These are phyloP conservation scores for Drechmeria coniospora DNA, from an alignment of 2,329 filamentous ascomycete genomes.

Conservation along the genomic window DNA sequence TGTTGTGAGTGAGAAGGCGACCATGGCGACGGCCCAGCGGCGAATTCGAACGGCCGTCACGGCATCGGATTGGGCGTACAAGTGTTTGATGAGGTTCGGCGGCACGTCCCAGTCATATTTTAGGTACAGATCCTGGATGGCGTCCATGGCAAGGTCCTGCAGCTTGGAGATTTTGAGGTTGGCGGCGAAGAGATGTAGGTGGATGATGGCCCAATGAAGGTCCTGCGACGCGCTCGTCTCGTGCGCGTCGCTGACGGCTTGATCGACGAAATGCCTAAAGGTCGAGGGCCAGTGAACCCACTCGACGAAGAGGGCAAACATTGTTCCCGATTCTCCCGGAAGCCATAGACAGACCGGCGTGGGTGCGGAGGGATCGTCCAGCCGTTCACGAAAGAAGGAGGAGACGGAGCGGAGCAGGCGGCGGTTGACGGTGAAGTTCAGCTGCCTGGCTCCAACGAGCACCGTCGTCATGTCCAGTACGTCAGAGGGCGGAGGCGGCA, in stretches of 20 bases:
- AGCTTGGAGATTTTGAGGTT: slow-evolving; percentile 31
- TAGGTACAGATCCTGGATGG: slow-evolving; percentile 43
- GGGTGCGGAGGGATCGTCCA: slow-evolving; percentile 18
- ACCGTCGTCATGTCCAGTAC: slow-evolving; percentile 17
- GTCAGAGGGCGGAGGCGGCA: slow-evolving; percentile 9
- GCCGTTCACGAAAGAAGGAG: slow-evolving; percentile 30
- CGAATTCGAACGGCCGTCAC: slow-evolving; percentile 34
- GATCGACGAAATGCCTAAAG: slow-evolving; percentile 28
- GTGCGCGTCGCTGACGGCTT: slow-evolving; percentile 18
- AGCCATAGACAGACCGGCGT: slow-evolving; percentile 22
- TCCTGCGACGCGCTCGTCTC: slow-evolving; percentile 17
- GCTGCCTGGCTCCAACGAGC: slow-evolving; percentile 25
- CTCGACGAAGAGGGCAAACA: slow-evolving; percentile 37
- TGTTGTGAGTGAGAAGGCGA: slow-evolving; percentile 36
- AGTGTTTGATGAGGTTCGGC: slow-evolving; percentile 31
- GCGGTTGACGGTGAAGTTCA: slow-evolving; percentile 26
- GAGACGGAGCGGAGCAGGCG: slow-evolving; percentile 30
- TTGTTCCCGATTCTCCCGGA: slow-evolving; percentile 30
- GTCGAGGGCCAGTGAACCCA: slow-evolving; percentile 31
- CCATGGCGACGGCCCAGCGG: slow-evolving; percentile 45
- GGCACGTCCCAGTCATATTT: slow-evolving; percentile 43
- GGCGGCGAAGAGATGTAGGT: slow-evolving; percentile 41
- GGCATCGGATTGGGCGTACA: slow-evolving; percentile 38
- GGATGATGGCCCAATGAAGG: slow-evolving; percentile 40
- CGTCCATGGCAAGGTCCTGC: slow-evolving; percentile 43